Percentiles rank a stretch among this genome's conserved stretches.
Conservation (phyloP, 768 basidiomycete species). For the Naganishia antarctica region DNA sequence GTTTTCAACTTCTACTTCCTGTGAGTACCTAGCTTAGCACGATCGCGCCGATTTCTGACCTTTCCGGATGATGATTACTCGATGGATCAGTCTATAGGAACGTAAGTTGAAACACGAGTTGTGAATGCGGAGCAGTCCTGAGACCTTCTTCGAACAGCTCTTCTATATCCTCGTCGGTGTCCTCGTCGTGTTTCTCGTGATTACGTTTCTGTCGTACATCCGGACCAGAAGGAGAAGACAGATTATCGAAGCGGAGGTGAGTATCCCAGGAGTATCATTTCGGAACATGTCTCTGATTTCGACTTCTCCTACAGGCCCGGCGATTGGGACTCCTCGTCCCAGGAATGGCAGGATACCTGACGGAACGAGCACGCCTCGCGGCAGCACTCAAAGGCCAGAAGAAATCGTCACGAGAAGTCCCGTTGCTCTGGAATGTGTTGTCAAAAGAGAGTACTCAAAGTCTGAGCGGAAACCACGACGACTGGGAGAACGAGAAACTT, state of each 20-base stretch:
- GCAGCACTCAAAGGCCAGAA: constrained; percentile 1
- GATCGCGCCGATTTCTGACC: too few species aligned
- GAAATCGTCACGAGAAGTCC: not conserved
- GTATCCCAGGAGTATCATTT: not conserved
- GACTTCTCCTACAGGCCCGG: not conserved
- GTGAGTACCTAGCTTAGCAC: not conserved
- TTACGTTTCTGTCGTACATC: constrained; percentile 24
- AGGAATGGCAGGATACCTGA: constrained; percentile 27
- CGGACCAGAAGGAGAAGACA: constrained; percentile 17
- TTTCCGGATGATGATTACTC: too few species aligned
- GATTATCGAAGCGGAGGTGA: constrained; percentile 18
- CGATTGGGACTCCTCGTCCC: constrained; percentile 26
- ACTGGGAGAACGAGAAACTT: not conserved
- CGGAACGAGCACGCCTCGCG: constrained; percentile 22
- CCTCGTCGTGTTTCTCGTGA: constrained; percentile 20
- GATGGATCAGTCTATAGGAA: constrained; percentile 19
- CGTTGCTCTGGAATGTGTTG: constrained; percentile 25
- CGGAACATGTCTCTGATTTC: not conserved
- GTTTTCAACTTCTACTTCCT: not conserved
- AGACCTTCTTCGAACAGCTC: constrained; percentile 4
- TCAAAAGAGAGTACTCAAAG: constrained; percentile 10
- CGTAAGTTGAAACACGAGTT: not conserved
- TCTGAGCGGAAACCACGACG: too few species aligned
- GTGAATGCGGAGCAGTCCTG: not conserved
- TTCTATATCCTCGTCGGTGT: constrained; percentile 30